Evolutionary conservation across 257 asterid species (phyloP), one percentile per base, ranked within the genome.

Genomic region (Salvia hispanica): DNA sequence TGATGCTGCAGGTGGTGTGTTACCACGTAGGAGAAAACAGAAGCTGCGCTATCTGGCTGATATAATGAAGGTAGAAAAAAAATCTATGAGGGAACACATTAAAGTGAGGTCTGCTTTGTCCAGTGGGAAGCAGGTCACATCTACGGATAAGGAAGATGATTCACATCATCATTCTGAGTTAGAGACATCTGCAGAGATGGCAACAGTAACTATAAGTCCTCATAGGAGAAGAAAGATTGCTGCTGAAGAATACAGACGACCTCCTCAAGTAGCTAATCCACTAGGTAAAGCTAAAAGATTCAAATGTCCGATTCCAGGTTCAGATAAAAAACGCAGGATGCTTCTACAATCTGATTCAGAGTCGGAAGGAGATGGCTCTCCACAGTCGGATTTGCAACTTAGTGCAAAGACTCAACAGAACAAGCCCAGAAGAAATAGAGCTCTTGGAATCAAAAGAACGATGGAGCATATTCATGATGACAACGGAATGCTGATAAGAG

Each of bases 41-140:
- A 91, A 86, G 77, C 54, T 89, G 62, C 94, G 95, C 18, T 80
- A 82, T 66, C 59, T 87, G 74, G 76, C 86, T 40, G 95, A 91
- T 60, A 78, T 91, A 56, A 75, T 89, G 82, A 74, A 72, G 58
- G 86, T 68, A n/a, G 79, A 75, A 50, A 77, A 28, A 64, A 74
- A 69, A 46, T 55, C 77, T 12, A 44, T 8, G 18, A 58, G 11
- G n/a, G 77, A 57, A 48, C 67, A 55, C 68, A 55, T 52, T 12
- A 58, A 67, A 36, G 66, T 54, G 11, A 79, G 46, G 61, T 69
- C 44, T 21, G 18, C 72, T 25, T 50, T 82, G 4, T 72, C 70
- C 34, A 67, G 58, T 61, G 74, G 71, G n/a, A 60, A 13, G 56
- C 58, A 62, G 4, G 54, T 52, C 64, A 74, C 57, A 51, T 65